A percentile compares a stretch with the other conserved stretches of the same genome.
Conservation (phyloP, 2,329 filamentous ascomycete species). For the Fusarium ramigenum region DNA sequence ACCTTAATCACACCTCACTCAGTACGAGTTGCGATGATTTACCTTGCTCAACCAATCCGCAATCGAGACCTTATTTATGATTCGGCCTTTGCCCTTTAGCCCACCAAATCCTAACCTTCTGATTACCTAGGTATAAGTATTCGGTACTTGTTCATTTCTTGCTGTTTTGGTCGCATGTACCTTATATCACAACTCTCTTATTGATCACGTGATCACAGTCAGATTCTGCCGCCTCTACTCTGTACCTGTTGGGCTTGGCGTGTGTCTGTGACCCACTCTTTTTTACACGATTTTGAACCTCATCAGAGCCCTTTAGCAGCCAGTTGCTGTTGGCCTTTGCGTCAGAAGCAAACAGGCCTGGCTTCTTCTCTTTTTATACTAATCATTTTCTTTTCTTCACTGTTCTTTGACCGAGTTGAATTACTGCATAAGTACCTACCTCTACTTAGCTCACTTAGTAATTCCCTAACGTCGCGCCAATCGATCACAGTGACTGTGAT, state of each 20-base stretch:
- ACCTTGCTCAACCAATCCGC: background rate
- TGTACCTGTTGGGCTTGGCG: background rate
- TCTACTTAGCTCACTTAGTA: background rate
- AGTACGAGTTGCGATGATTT: background rate
- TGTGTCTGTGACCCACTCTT: slow-evolving; percentile 33
- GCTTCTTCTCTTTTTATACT: slow-evolving; percentile 17
- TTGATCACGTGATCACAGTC: slow-evolving; percentile 13
- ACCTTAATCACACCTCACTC: background rate
- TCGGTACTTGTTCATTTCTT: background rate
- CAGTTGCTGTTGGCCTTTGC: slow-evolving; percentile 28
- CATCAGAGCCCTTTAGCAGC: slow-evolving; percentile 32
- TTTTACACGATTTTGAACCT: slow-evolving; percentile 40
- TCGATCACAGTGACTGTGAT: slow-evolving; percentile 19
- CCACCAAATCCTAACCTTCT: background rate
- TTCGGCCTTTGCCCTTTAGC: background rate
- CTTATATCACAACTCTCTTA: background rate
- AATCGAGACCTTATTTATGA: background rate
- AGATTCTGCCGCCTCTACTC: background rate
- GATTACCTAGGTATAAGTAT: background rate
- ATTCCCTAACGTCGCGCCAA: slow-evolving; percentile 10
- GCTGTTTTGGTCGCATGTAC: background rate
- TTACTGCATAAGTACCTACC: background rate
- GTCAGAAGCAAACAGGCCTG: slow-evolving; percentile 35
- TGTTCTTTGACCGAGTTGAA: slow-evolving; percentile 7
- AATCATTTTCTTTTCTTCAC: slow-evolving; percentile 15